Percentiles rank a stretch among this genome's conserved stretches.
Evolutionary conservation across 176 grass and related monocot genomes (phyloP).

Genomic region (Hordeum marinum): DNA sequence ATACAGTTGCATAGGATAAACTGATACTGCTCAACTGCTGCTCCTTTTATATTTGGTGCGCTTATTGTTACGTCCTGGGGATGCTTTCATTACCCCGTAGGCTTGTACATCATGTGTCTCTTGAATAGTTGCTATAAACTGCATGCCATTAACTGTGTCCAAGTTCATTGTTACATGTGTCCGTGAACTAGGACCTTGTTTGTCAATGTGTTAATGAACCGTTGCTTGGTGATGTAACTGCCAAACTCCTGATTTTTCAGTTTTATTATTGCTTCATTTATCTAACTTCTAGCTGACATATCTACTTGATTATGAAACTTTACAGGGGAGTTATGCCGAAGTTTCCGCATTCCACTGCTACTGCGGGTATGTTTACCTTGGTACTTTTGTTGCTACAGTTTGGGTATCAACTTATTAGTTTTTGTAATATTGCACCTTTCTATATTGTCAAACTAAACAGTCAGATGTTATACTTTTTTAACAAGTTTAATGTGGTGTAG

Average conservation of each 20-base stretch:
- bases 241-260: not conserved
- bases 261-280: slow-evolving; percentile 1
- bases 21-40: not conserved
- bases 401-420: not conserved
- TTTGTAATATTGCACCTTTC: not conserved
- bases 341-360: slow-evolving; percentile 46
- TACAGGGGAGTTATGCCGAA: slow-evolving; percentile 54
- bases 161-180: not conserved
- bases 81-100: not conserved
- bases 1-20: not conserved
- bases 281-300: slow-evolving; percentile 14
- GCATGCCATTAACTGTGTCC: not conserved
- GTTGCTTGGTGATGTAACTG: not conserved
- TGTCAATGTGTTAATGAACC: not conserved
- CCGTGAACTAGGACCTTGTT: not conserved
- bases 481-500: not conserved
- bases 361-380: slow-evolving; percentile 44
- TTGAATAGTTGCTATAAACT: not conserved
- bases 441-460: not conserved
- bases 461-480: not conserved
- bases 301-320: slow-evolving; percentile 29
- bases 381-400: not conserved
- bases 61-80: not conserved
- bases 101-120: not conserved
- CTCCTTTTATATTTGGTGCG: not conserved